Conservation (phyloP, 148 eudicot genomes). For the Heliosperma pusillum region DNA sequence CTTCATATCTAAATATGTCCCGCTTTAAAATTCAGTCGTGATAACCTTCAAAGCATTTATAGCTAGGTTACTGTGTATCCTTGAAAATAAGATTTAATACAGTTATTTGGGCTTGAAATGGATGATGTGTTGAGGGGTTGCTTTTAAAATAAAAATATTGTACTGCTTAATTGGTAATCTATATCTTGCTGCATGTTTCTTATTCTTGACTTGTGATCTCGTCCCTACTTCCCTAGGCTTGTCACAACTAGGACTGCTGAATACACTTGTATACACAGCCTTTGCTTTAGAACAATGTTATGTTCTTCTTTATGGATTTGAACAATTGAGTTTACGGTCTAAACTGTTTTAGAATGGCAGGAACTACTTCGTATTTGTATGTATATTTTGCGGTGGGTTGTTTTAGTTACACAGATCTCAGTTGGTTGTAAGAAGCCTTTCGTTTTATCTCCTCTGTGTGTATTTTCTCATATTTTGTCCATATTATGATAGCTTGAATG, state of each 20-base stretch:
- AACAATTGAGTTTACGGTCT: neutral
- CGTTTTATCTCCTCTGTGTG: neutral
- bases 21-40: no score
- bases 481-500: constrained; percentile 49
- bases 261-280: neutral
- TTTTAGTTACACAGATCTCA: neutral
- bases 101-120: no score
- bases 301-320: neutral
- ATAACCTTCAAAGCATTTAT: no score
- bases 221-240: neutral
- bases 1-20: no score
- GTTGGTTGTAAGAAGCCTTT: neutral
- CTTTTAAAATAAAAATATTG: no score
- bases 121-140: no score
- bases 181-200: no score
- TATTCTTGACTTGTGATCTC: no score
- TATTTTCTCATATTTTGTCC: neutral
- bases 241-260: neutral
- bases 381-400: neutral
- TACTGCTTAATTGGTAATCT: no score
- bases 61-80: no score
- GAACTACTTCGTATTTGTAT: neutral
- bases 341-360: no score
- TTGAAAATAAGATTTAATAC: no score
- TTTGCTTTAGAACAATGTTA: neutral